phyloP scores from a whole-genome alignment of 257 asterid genomes.

The Gardenia jasminoides region DNA sequence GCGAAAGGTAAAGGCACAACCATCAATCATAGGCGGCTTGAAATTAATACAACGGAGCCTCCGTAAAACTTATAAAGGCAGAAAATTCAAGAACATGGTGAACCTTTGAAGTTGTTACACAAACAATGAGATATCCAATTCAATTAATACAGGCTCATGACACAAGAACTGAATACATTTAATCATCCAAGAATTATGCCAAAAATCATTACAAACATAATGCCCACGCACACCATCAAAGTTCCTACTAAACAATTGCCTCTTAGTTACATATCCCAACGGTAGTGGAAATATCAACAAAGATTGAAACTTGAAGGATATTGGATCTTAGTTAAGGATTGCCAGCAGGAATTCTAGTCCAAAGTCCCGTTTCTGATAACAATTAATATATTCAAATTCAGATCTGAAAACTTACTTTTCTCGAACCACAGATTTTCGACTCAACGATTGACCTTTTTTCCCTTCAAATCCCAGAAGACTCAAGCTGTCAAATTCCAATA shows the following conservation, averaged over 20 bases:
- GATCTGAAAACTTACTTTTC: constrained; percentile 73
- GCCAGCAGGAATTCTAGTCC: constrained; percentile 13
- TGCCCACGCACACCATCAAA: neutral
- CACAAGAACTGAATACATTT: neutral
- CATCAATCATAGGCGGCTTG: neutral
- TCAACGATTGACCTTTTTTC: constrained; percentile 26
- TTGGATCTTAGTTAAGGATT: constrained; percentile 44
- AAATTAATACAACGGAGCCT: neutral
- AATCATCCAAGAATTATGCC: neutral
- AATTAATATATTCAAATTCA: constrained; percentile 30
- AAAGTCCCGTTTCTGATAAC: constrained; percentile 19
- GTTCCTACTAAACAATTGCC: neutral
- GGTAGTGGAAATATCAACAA: neutral
- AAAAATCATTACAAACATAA: neutral
- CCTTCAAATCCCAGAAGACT: constrained; percentile 25
- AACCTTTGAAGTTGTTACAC: neutral
- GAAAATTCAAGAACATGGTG: neutral
- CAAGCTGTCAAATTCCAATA: constrained; percentile 14
- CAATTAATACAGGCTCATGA: neutral
- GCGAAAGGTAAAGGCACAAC: neutral
- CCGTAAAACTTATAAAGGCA: neutral
- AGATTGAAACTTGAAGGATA: constrained; percentile 2
- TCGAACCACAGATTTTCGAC: constrained; percentile 10
- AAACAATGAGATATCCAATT: neutral
- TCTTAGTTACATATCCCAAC: neutral